phyloP scores from a whole-genome alignment of 202 grass and related monocot species.

The Dendrocalamus latiflorus region DNA sequence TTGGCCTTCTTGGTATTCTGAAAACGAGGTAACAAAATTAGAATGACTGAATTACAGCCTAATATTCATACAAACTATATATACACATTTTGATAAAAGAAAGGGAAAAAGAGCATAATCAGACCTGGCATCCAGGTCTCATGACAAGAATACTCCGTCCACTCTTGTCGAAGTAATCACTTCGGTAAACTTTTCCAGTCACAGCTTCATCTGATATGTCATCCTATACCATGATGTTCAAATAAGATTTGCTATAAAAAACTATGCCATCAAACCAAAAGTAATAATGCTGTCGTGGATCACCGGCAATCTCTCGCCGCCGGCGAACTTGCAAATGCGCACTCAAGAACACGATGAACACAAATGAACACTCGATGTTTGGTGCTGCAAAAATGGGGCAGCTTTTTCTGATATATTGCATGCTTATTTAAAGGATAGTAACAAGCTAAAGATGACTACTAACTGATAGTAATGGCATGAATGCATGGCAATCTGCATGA shows the following conservation, averaged over 20 bases:
- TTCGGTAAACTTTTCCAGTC: conserved; percentile 91
- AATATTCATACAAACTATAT: neutral
- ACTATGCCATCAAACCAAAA: conserved; percentile 4
- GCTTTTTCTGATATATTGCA: too few species aligned
- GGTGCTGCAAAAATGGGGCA: too few species aligned
- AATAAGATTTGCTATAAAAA: conserved; percentile 21
- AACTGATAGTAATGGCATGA: too few species aligned
- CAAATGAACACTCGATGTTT: too few species aligned
- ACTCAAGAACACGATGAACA: too few species aligned
- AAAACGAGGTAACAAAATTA: conserved; percentile 15
- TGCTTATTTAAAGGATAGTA: too few species aligned
- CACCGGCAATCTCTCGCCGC: too few species aligned
- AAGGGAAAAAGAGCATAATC: neutral
- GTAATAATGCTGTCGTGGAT: too few species aligned
- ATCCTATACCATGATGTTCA: conserved; percentile 53
- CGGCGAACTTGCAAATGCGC: too few species aligned
- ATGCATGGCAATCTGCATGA: too few species aligned
- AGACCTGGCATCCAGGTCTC: conserved; percentile 86
- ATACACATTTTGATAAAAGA: neutral
- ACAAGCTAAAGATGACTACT: too few species aligned
- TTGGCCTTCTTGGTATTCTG: conserved; percentile 88
- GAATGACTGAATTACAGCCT: neutral
- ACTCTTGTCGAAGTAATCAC: conserved; percentile 70
- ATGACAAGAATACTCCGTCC: conserved; percentile 84
- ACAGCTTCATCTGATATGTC: conserved; percentile 75